Evolutionary conservation across 305 asterid genomes (phyloP).

Genomic region (Rubia balearica): DNA sequence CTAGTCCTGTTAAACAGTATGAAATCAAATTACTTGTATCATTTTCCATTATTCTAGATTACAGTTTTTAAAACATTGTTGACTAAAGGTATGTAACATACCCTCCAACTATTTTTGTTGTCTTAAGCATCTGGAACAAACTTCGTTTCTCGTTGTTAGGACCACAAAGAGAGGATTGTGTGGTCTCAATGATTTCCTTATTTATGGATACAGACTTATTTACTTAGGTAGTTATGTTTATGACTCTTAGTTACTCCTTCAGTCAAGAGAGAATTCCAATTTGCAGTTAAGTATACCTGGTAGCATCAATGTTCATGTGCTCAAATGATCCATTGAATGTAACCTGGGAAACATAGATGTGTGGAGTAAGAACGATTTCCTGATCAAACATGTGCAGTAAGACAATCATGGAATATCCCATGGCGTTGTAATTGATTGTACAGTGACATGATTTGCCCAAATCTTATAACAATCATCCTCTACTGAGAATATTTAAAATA

Average conservation of each 20-base stretch:
- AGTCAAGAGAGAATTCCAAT: background rate
- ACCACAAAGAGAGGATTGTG: conserved; percentile 71
- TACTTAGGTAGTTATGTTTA: background rate
- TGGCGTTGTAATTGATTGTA: background rate
- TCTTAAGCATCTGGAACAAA: conserved; percentile 90
- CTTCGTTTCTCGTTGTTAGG: conserved; percentile 79
- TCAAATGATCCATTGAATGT: conserved; percentile 96
- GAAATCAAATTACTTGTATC: background rate
- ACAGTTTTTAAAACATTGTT: conserved; percentile 12
- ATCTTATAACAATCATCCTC: background rate
- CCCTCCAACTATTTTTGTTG: conserved; percentile 96
- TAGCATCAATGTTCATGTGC: conserved; percentile 92
- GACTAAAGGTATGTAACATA: conserved; percentile 31
- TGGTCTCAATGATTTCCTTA: conserved; percentile 79
- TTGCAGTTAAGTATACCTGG: conserved; percentile 53
- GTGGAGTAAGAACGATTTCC: background rate
- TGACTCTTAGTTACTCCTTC: background rate
- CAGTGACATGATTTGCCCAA: background rate
- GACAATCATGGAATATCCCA: background rate
- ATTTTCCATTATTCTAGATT: background rate
- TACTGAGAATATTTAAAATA: background rate
- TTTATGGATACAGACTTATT: no score
- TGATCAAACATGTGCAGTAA: background rate
- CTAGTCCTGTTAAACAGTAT: conserved; percentile 57
- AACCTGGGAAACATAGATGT: conserved; percentile 41